Percentiles rank a stretch among this genome's conserved stretches.
phyloP scores from a whole-genome alignment of 805 yeast species.

The Pichia nakasei region DNA sequence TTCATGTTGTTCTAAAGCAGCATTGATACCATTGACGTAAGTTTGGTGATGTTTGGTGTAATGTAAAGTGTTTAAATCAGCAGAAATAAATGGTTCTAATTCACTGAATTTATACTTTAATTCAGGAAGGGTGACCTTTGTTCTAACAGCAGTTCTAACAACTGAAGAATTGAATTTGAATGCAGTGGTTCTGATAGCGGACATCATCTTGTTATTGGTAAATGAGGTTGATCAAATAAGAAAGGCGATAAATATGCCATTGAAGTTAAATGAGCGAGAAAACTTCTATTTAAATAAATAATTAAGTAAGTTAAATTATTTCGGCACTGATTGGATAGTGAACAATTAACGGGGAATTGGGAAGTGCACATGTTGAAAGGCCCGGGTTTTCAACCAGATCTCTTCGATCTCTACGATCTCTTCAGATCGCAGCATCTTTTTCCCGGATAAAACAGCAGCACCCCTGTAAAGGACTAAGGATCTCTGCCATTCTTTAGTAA shows the following conservation, averaged over 20 bases:
- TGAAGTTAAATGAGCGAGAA: neutral
- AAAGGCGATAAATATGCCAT: too few species aligned
- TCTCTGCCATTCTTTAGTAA: too few species aligned
- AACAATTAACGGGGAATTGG: too few species aligned
- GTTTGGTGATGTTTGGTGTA: constrained; percentile 90
- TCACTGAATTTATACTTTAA: constrained; percentile 79
- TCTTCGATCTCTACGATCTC: too few species aligned
- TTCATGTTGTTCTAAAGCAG: constrained; percentile 63
- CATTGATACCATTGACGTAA: constrained; percentile 77
- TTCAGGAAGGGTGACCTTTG: constrained; percentile 70
- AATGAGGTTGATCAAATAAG: neutral
- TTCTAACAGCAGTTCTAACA: constrained; percentile 31
- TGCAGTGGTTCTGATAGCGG: constrained; percentile 20
- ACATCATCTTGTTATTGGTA: constrained; percentile 18
- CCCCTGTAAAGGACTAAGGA: too few species aligned
- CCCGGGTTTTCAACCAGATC: too few species aligned
- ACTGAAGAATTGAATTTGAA: constrained; percentile 9
- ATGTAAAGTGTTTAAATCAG: constrained; percentile 79
- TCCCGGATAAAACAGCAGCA: too few species aligned
- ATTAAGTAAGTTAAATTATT: too few species aligned
- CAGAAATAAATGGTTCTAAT: constrained; percentile 79
- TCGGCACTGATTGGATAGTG: too few species aligned
- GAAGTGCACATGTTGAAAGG: too few species aligned
- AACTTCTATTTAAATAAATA: too few species aligned
- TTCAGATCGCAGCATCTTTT: too few species aligned